These are phyloP conservation scores for Colletotrichum brevisporum DNA, from an alignment of 2,329 filamentous ascomycete species.

Conservation along the genomic window DNA sequence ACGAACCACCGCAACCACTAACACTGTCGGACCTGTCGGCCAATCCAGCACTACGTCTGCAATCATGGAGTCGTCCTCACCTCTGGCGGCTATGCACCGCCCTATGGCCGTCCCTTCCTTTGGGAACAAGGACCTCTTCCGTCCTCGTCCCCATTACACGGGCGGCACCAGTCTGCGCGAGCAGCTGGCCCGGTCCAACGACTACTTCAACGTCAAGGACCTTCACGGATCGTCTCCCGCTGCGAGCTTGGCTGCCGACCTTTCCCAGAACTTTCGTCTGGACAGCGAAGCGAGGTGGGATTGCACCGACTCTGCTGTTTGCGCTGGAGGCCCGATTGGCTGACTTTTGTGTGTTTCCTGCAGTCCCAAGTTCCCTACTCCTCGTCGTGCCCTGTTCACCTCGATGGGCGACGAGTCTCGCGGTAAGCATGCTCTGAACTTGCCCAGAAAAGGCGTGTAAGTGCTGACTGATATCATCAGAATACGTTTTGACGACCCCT, in stretches of 20 bases:
- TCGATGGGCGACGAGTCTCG: conserved; percentile 71
- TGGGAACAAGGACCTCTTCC: conserved; percentile 68
- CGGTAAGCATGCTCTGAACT: conserved; percentile 65
- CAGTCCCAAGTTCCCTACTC: conserved; percentile 86
- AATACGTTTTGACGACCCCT: conserved; percentile 82
- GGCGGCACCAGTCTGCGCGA: conserved; percentile 83
- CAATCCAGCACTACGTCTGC: conserved; percentile 18
- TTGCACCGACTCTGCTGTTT: conserved; percentile 45
- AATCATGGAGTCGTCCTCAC: conserved; percentile 88
- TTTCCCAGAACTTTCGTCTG: conserved; percentile 97
- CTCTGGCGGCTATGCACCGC: conserved; percentile 92
- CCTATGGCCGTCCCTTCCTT: conserved; percentile 73
- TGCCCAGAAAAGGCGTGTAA: conserved; percentile 6
- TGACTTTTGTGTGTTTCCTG: conserved; percentile 43
- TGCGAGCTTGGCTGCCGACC: conserved; percentile 89
- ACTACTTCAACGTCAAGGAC: conserved; percentile 87
- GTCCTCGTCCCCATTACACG: conserved; percentile 62
- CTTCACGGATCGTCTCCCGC: conserved; percentile 90
- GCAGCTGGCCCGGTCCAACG: conserved; percentile 73
- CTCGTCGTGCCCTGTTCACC: conserved; percentile 87
- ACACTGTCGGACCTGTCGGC: conserved; percentile 4
- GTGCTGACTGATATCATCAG: conserved; percentile 58
- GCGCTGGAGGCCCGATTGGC: conserved; percentile 1
- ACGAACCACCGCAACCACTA: conserved; percentile 21
- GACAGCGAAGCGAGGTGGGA: conserved; percentile 86